A percentile compares a stretch with the other conserved stretches of the same genome.
Evolutionary conservation across 2,329 filamentous ascomycete genomes (phyloP).

Genomic region (Paecilomyces sp.): DNA sequence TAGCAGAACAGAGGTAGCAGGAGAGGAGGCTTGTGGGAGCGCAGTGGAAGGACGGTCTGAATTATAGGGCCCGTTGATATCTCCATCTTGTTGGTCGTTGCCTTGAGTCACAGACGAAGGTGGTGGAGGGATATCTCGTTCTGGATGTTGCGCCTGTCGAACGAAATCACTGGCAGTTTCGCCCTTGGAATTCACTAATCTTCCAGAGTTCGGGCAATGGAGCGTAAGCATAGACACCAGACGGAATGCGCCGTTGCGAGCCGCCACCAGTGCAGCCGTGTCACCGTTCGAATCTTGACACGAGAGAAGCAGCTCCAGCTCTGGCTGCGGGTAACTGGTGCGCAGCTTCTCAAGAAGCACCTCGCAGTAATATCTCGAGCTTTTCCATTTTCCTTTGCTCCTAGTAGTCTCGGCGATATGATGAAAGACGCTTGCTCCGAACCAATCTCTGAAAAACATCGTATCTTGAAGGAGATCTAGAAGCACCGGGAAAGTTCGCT

Average conservation of each 20-base stretch:
- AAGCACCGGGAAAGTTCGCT: conserved; percentile 78
- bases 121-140: conserved; percentile 59
- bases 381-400: conserved; percentile 78
- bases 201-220: conserved; percentile 68
- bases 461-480: conserved; percentile 78
- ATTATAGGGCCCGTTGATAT: conserved; percentile 18
- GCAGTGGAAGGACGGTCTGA: conserved; percentile 20
- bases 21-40: conserved; percentile 37
- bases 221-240: conserved; percentile 59
- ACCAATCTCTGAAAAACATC: conserved; percentile 69
- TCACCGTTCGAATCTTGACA: conserved; percentile 80
- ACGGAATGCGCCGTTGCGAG: conserved; percentile 79
- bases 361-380: conserved; percentile 88
- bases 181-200: conserved; percentile 74
- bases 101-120: conserved; percentile 57
- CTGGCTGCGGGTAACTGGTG: conserved; percentile 66
- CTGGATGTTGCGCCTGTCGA: conserved; percentile 60
- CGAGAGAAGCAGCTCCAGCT: conserved; percentile 73
- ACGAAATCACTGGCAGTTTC: conserved; percentile 81
- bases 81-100: conserved; percentile 28
- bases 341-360: conserved; percentile 80
- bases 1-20: conserved; percentile 64
- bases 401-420: conserved; percentile 86
- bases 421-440: conserved; percentile 83
- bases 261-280: conserved; percentile 80